Percentiles rank a stretch among this genome's conserved stretches.
Conservation (phyloP, 2,329 filamentous ascomycete species). For the Alternaria sp. region DNA sequence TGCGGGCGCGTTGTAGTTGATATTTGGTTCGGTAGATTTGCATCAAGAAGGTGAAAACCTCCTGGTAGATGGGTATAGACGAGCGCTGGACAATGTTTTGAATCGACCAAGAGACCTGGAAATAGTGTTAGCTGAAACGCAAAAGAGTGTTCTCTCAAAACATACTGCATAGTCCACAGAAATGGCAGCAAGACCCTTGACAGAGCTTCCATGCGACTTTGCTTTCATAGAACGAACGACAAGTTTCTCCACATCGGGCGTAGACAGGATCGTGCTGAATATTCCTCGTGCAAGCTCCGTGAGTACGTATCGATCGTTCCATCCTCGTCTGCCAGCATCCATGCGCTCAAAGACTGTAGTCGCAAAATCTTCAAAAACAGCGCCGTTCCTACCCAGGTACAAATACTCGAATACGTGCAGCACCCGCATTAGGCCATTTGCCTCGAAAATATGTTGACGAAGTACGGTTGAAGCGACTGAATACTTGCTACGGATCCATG, state of each 20-base stretch:
- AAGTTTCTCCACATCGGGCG: conserved; percentile 69
- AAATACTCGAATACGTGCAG: conserved; percentile 74
- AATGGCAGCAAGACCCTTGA: conserved; percentile 71
- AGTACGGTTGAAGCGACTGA: conserved; percentile 73
- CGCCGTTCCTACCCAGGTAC: conserved; percentile 81
- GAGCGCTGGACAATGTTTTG: conserved; percentile 76
- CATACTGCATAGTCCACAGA: conserved; percentile 73
- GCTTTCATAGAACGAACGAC: conserved; percentile 63
- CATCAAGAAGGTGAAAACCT: conserved; percentile 77
- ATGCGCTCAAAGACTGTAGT: conserved; percentile 78
- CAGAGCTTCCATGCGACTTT: conserved; percentile 63
- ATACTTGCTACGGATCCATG: conserved; percentile 81
- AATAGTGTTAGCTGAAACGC: background rate
- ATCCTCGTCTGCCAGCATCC: conserved; percentile 66
- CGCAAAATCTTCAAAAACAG: conserved; percentile 71
- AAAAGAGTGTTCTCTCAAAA: conserved; percentile 41
- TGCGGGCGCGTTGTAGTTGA: conserved; percentile 65
- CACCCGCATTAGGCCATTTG: conserved; percentile 72
- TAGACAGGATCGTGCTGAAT: conserved; percentile 61
- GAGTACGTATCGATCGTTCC: conserved; percentile 84
- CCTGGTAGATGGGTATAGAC: conserved; percentile 73
- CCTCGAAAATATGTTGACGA: conserved; percentile 71
- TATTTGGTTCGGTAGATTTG: conserved; percentile 78
- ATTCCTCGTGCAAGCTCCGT: conserved; percentile 80
- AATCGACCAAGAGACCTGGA: conserved; percentile 63